These are phyloP conservation scores for Strobilomyces dryophilus DNA, from an alignment of 768 basidiomycete species.

Conservation along the genomic window DNA sequence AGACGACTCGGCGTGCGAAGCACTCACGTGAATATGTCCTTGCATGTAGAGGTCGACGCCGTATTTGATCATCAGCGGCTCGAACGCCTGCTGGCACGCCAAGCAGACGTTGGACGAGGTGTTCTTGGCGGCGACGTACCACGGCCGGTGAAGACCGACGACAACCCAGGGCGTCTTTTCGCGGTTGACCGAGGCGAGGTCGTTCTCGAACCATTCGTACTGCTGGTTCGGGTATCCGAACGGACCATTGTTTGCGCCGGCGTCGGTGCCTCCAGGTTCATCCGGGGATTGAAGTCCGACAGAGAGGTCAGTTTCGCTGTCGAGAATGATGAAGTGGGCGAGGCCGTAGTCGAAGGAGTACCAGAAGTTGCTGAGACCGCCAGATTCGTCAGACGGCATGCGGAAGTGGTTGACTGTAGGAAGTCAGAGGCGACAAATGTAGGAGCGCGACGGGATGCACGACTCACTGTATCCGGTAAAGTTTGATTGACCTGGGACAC, in stretches of 20 bases:
- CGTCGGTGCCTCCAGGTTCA: conserved; percentile 15
- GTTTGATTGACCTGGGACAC: conserved; percentile 23
- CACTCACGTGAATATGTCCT: conserved; percentile 24
- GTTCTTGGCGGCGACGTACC: conserved; percentile 18
- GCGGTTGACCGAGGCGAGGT: conserved; percentile 22
- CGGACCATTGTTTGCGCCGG: conserved; percentile 22
- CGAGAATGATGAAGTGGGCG: conserved; percentile 24
- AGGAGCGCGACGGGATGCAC: not conserved
- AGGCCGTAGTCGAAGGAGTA: conserved; percentile 31
- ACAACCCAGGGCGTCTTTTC: conserved; percentile 26
- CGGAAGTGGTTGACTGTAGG: conserved; percentile 23
- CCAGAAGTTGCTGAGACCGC: conserved; percentile 28
- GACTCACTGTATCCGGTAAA: conserved; percentile 29
- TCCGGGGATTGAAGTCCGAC: conserved; percentile 24
- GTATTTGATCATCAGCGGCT: conserved; percentile 30
- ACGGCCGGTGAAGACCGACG: conserved; percentile 27
- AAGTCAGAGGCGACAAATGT: too few relatives aligned
- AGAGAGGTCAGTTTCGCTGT: conserved; percentile 26
- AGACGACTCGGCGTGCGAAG: not conserved
- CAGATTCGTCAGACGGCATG: conserved; percentile 26
- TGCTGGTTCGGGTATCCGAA: conserved; percentile 28
- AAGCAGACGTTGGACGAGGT: conserved; percentile 7
- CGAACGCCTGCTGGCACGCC: conserved; percentile 24
- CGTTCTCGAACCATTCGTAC: conserved; percentile 25
- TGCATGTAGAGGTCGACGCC: conserved; percentile 30